Percentiles rank a stretch among this genome's conserved stretches.
Evolutionary conservation across 306 rosid species (phyloP).

Genomic region (Quercus alba): DNA sequence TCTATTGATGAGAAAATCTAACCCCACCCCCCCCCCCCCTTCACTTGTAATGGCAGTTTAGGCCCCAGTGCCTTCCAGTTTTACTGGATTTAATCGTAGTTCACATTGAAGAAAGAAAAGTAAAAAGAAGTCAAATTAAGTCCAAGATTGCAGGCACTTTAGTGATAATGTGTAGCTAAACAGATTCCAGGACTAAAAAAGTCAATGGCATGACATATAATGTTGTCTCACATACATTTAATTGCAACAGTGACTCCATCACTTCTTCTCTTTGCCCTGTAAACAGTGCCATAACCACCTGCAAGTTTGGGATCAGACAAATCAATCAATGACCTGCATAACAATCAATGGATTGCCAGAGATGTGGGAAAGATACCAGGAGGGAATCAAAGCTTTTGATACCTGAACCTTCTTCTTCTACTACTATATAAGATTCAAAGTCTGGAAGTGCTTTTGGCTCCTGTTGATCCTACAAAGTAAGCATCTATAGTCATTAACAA

Average conservation of each 20-base stretch:
- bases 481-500: not conserved
- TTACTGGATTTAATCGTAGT: not conserved
- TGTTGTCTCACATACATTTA: conserved; percentile 44
- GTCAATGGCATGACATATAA: not conserved
- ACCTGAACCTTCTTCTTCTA: conserved; percentile 89
- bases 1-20: not conserved
- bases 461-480: conserved; percentile 38
- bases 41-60: not conserved
- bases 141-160: not conserved
- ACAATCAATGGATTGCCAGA: not conserved
- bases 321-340: not conserved
- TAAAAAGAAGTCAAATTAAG: not conserved
- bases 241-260: conserved; percentile 61
- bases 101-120: not conserved
- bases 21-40: not conserved
- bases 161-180: not conserved
- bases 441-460: conserved; percentile 51
- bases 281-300: conserved; percentile 87
- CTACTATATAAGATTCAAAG: conserved; percentile 45
- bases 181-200: not conserved
- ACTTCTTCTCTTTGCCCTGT: conserved; percentile 50
- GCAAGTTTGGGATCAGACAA: conserved; percentile 13
- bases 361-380: not conserved
- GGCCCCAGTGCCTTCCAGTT: not conserved
- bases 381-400: conserved; percentile 3